A percentile compares a stretch with the other conserved stretches of the same genome.
Conservation (phyloP, 2,329 filamentous ascomycete genomes). For the Trichoderma sp. region DNA sequence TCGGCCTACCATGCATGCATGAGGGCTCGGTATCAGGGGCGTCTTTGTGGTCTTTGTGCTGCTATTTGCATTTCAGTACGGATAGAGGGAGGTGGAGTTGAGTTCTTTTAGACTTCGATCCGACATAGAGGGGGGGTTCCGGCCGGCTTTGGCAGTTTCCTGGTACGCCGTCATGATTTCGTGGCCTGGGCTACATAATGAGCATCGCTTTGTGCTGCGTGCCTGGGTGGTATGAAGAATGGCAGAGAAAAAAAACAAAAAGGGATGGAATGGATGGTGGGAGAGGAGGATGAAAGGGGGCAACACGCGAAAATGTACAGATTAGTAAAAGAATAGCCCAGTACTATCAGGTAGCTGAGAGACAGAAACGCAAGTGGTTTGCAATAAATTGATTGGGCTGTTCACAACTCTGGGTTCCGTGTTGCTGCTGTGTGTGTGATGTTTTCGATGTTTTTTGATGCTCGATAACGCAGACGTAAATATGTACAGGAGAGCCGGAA, state of each 20-base stretch:
- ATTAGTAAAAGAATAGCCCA: background rate
- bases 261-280: conserved; percentile 2
- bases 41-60: conserved; percentile 27
- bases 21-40: conserved; percentile 30
- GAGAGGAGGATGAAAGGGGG: conserved; percentile 10
- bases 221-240: conserved; percentile 19
- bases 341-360: background rate
- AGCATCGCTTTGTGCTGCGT: conserved; percentile 29
- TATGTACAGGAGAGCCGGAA: background rate
- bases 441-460: background rate
- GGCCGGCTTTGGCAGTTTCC: conserved; percentile 29
- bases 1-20: conserved; percentile 29
- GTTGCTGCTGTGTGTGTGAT: too few relatives aligned
- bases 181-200: conserved; percentile 37
- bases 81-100: conserved; percentile 39
- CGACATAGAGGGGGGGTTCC: conserved; percentile 37
- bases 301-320: conserved; percentile 9
- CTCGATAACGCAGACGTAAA: background rate
- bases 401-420: background rate
- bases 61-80: conserved; percentile 35
- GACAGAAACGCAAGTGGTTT: background rate
- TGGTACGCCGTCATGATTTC: conserved; percentile 33
- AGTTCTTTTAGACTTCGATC: conserved; percentile 39
- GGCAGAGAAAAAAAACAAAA: conserved; percentile 13
- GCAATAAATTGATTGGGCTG: background rate